phyloP scores from a whole-genome alignment of 2,329 filamentous ascomycete species.

The Aspergillus sp. region DNA sequence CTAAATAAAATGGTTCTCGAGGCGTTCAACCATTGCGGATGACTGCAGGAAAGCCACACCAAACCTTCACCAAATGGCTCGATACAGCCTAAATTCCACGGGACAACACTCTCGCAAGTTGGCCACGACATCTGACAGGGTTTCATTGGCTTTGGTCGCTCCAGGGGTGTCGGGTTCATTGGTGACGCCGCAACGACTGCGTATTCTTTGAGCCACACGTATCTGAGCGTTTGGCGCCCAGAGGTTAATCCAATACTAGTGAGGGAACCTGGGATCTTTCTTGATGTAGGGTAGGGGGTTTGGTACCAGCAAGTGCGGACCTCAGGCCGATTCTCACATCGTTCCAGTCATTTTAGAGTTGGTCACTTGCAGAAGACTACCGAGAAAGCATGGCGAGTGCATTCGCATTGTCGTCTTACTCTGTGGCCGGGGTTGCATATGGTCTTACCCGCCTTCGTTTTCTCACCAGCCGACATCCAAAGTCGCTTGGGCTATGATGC shows the following conservation, averaged over 20 bases:
- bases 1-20: background rate
- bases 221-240: background rate
- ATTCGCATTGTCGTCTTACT: background rate
- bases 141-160: background rate
- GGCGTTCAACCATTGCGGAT: background rate
- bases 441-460: background rate
- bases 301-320: background rate
- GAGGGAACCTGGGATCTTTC: background rate
- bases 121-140: background rate
- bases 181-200: background rate
- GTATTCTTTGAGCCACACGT: background rate
- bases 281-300: background rate
- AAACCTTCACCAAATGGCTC: background rate
- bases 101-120: background rate
- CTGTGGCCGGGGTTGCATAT: background rate
- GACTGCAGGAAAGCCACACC: background rate
- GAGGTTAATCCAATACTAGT: background rate
- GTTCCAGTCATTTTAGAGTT: conserved; percentile 1
- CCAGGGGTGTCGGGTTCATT: background rate
- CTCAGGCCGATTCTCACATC: background rate
- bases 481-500: background rate
- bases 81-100: background rate
- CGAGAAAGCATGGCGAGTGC: background rate
- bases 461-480: background rate
- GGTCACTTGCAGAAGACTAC: conserved; percentile 10